Evolutionary conservation across 441 rosid genomes (phyloP).

Genomic region (Breynia disticha): DNA sequence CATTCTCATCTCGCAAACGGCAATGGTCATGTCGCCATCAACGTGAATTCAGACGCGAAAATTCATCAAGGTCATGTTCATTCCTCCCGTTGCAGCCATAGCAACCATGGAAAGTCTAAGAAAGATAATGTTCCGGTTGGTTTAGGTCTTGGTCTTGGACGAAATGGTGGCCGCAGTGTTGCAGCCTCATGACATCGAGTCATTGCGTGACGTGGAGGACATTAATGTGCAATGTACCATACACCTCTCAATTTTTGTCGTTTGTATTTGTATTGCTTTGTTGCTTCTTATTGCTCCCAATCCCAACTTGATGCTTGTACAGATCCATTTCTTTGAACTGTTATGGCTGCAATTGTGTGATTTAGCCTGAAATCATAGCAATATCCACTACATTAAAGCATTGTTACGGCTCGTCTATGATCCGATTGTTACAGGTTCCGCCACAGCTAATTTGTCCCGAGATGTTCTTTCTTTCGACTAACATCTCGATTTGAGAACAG

Average conservation of each 20-base stretch:
- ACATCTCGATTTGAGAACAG: too few relatives aligned
- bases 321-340: background rate
- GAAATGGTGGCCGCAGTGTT: constrained; percentile 38
- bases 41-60: constrained; percentile 31
- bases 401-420: too few relatives aligned
- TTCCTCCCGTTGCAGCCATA: constrained; percentile 51
- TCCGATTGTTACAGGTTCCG: too few relatives aligned
- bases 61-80: constrained; percentile 41
- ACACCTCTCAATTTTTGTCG: constrained; percentile 9
- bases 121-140: constrained; percentile 56
- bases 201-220: constrained; percentile 3
- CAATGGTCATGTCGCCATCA: constrained; percentile 58
- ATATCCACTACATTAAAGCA: background rate
- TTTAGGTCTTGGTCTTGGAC: constrained; percentile 73
- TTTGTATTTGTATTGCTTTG: constrained; percentile 23
- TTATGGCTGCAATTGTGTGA: background rate
- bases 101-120: constrained; percentile 33
- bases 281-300: constrained; percentile 7
- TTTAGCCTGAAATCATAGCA: background rate
- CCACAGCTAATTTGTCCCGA: too few relatives aligned
- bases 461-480: too few relatives aligned
- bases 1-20: constrained; percentile 36
- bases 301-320: constrained; percentile 14
- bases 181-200: constrained; percentile 33
- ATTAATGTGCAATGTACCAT: constrained; percentile 22